Evolutionary conservation across 176 grass and related monocot genomes (phyloP).

Genomic region (Puya raimondii): DNA sequence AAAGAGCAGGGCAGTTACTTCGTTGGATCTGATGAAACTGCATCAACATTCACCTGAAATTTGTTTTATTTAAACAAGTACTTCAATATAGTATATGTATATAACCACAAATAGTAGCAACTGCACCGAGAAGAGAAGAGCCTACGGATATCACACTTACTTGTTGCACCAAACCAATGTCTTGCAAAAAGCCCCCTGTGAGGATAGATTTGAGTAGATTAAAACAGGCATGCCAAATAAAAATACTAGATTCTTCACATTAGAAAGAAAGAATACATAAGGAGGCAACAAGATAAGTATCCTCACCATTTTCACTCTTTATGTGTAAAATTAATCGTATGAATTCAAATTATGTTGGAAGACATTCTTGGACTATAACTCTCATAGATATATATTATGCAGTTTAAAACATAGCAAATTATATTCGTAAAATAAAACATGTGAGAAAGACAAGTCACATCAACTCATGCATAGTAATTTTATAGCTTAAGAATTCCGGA

Average conservation of each 20-base stretch:
- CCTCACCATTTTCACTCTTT: background rate
- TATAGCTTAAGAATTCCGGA: too few species aligned
- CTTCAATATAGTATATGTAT: slow-evolving; percentile 18
- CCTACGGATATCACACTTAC: slow-evolving; percentile 30
- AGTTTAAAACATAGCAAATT: too few species aligned
- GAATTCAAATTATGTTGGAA: too few species aligned
- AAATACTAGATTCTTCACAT: background rate
- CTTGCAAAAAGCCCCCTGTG: slow-evolving; percentile 56
- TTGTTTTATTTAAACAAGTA: slow-evolving; percentile 12
- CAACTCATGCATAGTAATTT: too few species aligned
- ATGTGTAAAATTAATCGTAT: background rate
- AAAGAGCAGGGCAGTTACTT: slow-evolving; percentile 45
- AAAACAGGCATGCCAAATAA: background rate
- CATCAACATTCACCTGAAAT: slow-evolving; percentile 61
- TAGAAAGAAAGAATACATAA: background rate
- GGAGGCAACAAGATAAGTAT: background rate
- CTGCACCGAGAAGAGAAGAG: slow-evolving; percentile 1
- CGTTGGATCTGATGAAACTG: slow-evolving; percentile 59
- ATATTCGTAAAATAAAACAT: too few species aligned
- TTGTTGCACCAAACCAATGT: slow-evolving; percentile 38
- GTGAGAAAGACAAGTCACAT: too few species aligned
- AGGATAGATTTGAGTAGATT: slow-evolving; percentile 15
- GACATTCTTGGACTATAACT: too few species aligned
- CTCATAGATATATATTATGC: too few species aligned
- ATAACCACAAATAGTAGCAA: slow-evolving; percentile 19